phyloP scores from a whole-genome alignment of 805 yeast species.

The Grigorovia jiainica region DNA sequence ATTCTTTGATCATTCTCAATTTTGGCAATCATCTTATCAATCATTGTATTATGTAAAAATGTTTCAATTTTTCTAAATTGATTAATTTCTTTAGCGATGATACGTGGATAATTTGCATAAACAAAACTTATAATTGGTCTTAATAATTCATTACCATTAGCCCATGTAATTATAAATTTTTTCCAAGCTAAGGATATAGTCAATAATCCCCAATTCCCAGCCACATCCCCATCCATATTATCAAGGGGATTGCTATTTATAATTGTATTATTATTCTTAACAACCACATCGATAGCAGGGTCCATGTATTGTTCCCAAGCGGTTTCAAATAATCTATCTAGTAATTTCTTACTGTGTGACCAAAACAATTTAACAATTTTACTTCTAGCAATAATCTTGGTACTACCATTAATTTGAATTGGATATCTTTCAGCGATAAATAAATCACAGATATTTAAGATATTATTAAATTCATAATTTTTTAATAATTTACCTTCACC shows the following conservation, averaged over 20 bases:
- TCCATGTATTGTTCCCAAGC: no score
- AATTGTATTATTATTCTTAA: no score
- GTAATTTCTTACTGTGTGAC: not conserved
- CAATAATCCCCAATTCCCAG: no score
- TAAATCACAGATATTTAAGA: not conserved
- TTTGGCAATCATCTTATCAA: not conserved
- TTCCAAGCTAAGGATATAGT: no score
- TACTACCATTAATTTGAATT: not conserved
- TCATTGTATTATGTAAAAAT: not conserved
- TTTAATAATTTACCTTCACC: no score
- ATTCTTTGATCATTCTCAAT: not conserved
- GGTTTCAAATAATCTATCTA: not conserved
- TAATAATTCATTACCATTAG: not conserved
- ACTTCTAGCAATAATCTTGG: not conserved
- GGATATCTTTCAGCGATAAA: not conserved
- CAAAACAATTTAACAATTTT: not conserved
- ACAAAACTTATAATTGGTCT: conserved; percentile 9
- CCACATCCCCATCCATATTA: no score
- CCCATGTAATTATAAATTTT: not conserved
- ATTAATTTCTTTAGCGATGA: conserved; percentile 5
- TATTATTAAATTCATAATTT: not conserved
- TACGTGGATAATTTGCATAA: conserved; percentile 7
- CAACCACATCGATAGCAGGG: no score
- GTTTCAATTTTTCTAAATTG: conserved; percentile 1
- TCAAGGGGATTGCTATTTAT: no score